A percentile compares a stretch with the other conserved stretches of the same genome.
Evolutionary conservation across 495 filamentous ascomycete genomes (phyloP).

Genomic region (Neurospora sp.): DNA sequence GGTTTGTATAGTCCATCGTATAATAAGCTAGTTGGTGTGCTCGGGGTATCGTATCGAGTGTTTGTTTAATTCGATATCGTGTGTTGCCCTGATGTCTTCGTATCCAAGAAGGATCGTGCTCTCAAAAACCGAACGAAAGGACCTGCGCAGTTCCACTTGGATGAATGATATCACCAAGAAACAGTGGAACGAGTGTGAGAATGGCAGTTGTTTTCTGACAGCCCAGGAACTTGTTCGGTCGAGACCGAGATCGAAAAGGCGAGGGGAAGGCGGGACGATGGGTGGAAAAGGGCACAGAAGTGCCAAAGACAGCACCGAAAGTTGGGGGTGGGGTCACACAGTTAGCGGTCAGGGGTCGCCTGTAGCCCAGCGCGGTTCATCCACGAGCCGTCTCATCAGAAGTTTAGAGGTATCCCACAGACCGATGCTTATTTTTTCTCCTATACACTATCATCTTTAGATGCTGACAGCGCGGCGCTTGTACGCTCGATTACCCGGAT

Average conservation of each 20-base stretch:
- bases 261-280: background rate
- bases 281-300: background rate
- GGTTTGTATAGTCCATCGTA: conserved; percentile 34
- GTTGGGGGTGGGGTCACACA: background rate
- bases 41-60: background rate
- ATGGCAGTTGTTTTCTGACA: background rate
- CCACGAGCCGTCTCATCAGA: background rate
- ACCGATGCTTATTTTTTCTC: background rate
- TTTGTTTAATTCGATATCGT: background rate
- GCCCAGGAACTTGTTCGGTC: background rate
- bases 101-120: background rate
- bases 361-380: background rate
- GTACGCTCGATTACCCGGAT: background rate
- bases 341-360: background rate
- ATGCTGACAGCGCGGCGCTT: background rate
- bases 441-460: background rate
- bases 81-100: background rate
- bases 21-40: background rate
- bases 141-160: background rate
- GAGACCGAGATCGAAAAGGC: background rate
- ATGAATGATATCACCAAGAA: background rate
- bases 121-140: background rate
- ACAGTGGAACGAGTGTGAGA: background rate
- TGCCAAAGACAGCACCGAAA: background rate
- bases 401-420: background rate